phyloP scores from a whole-genome alignment of 345 rosid species.

The Eucalyptus erythrocorys region DNA sequence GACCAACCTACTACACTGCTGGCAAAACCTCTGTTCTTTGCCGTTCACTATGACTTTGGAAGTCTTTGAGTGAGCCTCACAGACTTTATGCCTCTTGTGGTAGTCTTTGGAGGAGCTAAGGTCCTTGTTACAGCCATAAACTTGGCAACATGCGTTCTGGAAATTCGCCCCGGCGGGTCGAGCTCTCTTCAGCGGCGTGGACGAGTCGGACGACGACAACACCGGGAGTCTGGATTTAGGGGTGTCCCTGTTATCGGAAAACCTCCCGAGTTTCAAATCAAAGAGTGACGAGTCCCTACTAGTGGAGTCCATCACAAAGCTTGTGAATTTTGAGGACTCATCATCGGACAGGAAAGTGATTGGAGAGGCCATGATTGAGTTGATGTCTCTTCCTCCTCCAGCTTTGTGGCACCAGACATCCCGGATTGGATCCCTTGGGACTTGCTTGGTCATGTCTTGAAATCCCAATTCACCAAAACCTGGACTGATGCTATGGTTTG shows the following conservation, averaged over 20 bases:
- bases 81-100: constrained; percentile 76
- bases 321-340: constrained; percentile 24
- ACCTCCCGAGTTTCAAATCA: constrained; percentile 6
- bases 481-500: background rate
- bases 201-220: constrained; percentile 6
- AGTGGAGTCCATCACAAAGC: constrained; percentile 13
- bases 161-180: constrained; percentile 8
- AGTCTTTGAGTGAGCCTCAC: constrained; percentile 70
- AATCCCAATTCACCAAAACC: constrained; percentile 18
- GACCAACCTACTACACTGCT: constrained; percentile 83
- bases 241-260: background rate
- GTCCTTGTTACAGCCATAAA: constrained; percentile 64
- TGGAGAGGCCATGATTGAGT: background rate
- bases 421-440: constrained; percentile 2
- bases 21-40: constrained; percentile 74
- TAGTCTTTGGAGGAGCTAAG: constrained; percentile 65
- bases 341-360: constrained; percentile 1
- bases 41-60: constrained; percentile 57
- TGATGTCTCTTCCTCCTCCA: constrained; percentile 2
- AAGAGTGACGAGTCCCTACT: constrained; percentile 16
- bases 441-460: constrained; percentile 12
- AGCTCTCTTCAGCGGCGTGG: constrained; percentile 15
- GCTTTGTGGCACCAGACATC: constrained; percentile 2
- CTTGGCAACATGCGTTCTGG: constrained; percentile 49
- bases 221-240: background rate